Evolutionary conservation across 2,329 filamentous ascomycete genomes (phyloP), one percentile per base, ranked within the genome.

Genomic region (Passalora sequoiae): DNA sequence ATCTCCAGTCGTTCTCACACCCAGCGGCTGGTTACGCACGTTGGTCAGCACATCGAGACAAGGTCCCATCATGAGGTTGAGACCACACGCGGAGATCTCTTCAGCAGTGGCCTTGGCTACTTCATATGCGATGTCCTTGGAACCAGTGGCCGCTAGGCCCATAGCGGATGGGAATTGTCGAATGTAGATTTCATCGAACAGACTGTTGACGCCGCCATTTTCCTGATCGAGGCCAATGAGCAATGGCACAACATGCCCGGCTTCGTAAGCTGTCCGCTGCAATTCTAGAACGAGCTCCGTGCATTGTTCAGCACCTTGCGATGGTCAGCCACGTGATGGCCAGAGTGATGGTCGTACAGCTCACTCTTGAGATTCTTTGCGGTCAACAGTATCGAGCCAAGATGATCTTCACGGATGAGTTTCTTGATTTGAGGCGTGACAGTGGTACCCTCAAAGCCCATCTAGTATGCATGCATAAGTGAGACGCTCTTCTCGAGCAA

Each of bases 91-190:
- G 35, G 86, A 83, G 20, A 97, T 78, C 66, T 97, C 92, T 55
- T 91, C 86, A 3, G 89, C 92, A 0, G 91, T 97, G 12, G 92
- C 89, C 66, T 91, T 89, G 44, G 89, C 91, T 43, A 97, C 81
- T 55, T 91, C 84, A 61, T 91, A 94, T 4, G 91, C 87, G 42
- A 97, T 72, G 8, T 92, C 81, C 25, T 82, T 83, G 8, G 84
- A 89, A 17, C 89, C 88, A 4, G 89, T 89, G 16, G 92, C 92
- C n/a, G 91, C 89, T 48, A 96, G 77, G 9, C 89, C 91, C 91
- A 98, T 97, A 50, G 91, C 86, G 60, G 89, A 95, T 6, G 92
- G 92, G 56, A 95, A 98, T 63, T 97, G 92, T 54, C 88, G 89
- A 55, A 97, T 91, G 63, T 89, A 92, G 60, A 92, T 87, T 57